Evolutionary conservation across 2,329 filamentous ascomycete species (phyloP).

Genomic region (Clarireedia sp.): DNA sequence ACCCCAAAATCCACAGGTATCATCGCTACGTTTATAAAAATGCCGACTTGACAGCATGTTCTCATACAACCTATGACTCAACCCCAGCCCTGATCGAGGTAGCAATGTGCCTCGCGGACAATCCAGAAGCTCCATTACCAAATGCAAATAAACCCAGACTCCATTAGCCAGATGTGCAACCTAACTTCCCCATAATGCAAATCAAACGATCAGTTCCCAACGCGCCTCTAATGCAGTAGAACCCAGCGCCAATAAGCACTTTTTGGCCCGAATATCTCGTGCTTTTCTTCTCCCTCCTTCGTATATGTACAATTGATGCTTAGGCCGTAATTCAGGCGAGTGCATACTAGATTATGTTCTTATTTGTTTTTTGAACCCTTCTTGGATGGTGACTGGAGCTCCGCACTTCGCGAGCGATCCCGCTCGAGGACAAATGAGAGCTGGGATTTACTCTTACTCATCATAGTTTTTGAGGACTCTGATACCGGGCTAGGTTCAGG

Average conservation of each 20-base stretch:
- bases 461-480: conserved; percentile 35
- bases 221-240: conserved; percentile 3
- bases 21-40: too few relatives aligned
- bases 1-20: too few relatives aligned
- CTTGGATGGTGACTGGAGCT: conserved; percentile 16
- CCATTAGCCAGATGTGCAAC: conserved; percentile 2
- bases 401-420: conserved; percentile 35
- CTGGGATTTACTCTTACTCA: conserved; percentile 54
- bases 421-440: conserved; percentile 49
- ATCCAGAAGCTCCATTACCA: conserved; percentile 7
- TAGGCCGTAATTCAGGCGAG: neutral
- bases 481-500: neutral
- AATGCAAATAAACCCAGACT: conserved; percentile 6
- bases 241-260: conserved; percentile 1
- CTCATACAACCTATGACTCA: too few relatives aligned
- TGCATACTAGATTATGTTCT: neutral
- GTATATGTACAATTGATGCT: conserved; percentile 6
- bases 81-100: too few relatives aligned
- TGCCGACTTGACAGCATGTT: too few relatives aligned
- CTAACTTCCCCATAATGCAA: conserved; percentile 2
- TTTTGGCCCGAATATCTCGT: conserved; percentile 5
- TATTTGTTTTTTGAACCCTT: conserved; percentile 2
- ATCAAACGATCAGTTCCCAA: neutral
- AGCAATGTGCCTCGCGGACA: neutral
- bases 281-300: neutral